Conservation (phyloP, 2,329 filamentous ascomycete species). For the Claviceps quebecensis region DNA sequence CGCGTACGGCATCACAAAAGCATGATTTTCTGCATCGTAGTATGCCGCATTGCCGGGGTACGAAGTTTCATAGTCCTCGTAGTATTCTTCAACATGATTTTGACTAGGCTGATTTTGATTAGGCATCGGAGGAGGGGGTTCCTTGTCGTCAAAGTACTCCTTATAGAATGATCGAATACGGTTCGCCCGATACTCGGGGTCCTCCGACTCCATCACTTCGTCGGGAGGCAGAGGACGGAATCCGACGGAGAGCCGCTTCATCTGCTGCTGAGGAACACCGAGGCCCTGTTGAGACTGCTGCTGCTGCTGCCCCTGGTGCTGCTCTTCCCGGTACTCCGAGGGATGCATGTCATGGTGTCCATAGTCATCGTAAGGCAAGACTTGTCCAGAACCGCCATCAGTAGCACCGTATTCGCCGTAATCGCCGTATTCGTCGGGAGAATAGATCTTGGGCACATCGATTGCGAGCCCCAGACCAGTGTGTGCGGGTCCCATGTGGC, state of each 20-base stretch:
- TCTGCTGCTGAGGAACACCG: conserved; percentile 39
- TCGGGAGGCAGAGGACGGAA: conserved; percentile 80
- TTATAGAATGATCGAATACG: conserved; percentile 98
- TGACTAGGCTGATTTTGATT: no score
- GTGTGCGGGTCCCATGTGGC: conserved; percentile 9
- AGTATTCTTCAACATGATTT: conserved; percentile 33
- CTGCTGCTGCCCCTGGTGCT: conserved; percentile 12
- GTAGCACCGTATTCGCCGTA: conserved; percentile 5
- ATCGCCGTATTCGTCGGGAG: conserved; percentile 8
- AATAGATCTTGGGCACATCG: conserved; percentile 19
- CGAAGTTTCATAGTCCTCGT: conserved; percentile 61
- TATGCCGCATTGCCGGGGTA: conserved; percentile 55
- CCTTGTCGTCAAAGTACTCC: conserved; percentile 91
- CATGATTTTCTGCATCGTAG: conserved; percentile 52
- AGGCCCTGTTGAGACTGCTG: conserved; percentile 25
- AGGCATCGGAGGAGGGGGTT: conserved; percentile 27
- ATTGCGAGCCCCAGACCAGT: conserved; percentile 22
- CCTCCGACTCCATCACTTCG: conserved; percentile 65
- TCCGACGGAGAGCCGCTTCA: conserved; percentile 50
- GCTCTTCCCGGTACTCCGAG: conserved; percentile 18
- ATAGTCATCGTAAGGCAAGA: conserved; percentile 6
- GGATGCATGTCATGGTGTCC: conserved; percentile 15
- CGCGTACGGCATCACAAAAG: conserved; percentile 70
- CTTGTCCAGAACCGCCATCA: conserved; percentile 3
- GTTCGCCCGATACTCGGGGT: conserved; percentile 88